Conservation (phyloP, 352 stramenopile genomes). For the Globisporangium heterothallicum region DNA sequence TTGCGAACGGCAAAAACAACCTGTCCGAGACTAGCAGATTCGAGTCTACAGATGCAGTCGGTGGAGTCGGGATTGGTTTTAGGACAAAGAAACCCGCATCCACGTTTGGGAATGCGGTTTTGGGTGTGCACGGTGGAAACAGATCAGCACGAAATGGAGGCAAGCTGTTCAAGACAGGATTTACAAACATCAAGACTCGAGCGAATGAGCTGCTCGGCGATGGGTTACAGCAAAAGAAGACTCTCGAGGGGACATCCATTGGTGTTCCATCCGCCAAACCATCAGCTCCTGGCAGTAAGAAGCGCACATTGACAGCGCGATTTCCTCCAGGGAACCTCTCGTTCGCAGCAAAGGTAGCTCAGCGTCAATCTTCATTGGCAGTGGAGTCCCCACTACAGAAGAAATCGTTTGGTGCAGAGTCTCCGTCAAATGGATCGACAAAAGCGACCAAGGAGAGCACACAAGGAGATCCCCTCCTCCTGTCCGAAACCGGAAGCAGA, state of each 20-base stretch:
- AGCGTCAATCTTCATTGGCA: not conserved
- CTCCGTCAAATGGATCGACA: not conserved
- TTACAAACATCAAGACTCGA: not conserved
- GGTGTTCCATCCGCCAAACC: not conserved
- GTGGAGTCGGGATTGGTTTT: not conserved
- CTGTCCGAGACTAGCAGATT: not conserved
- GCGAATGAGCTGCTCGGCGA: not conserved
- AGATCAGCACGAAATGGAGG: not conserved
- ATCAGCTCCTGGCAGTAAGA: constrained; percentile 1
- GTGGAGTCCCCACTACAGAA: constrained; percentile 2
- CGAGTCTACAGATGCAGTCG: not conserved
- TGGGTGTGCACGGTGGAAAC: not conserved
- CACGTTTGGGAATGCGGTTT: not conserved
- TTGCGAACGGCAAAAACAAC: not conserved
- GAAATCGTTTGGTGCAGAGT: not conserved
- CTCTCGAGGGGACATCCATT: not conserved
- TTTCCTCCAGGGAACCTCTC: constrained; percentile 6
- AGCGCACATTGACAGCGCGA: constrained; percentile 10
- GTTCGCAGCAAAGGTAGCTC: not conserved
- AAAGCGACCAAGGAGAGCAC: not conserved
- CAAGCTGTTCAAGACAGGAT: not conserved
- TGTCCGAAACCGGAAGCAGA: not conserved
- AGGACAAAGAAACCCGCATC: not conserved
- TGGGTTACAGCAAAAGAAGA: not conserved
- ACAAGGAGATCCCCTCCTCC: not conserved